A percentile compares a stretch with the other conserved stretches of the same genome.
These are phyloP conservation scores for Candida boidinii DNA, from an alignment of 805 yeast species.

Conservation along the genomic window DNA sequence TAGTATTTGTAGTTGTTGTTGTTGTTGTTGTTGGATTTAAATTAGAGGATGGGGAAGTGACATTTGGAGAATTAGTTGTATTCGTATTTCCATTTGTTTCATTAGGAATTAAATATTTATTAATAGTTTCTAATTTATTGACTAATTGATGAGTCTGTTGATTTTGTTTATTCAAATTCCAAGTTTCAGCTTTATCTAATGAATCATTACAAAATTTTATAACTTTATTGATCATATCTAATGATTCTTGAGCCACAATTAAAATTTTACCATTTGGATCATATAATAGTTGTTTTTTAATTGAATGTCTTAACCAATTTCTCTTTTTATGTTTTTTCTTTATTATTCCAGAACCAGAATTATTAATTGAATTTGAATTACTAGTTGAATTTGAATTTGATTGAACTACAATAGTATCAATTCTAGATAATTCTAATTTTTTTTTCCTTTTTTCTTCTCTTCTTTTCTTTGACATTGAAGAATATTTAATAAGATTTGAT, in stretches of 20 bases:
- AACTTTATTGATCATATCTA: slow-evolving; percentile 78
- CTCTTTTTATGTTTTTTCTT: slow-evolving; percentile 5
- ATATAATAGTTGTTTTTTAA: slow-evolving; percentile 20
- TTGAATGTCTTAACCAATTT: slow-evolving; percentile 20
- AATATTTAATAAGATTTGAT: slow-evolving; percentile 20
- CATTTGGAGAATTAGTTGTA: too few species aligned
- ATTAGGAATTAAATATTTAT: too few species aligned
- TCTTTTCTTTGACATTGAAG: too few species aligned
- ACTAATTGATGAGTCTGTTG: slow-evolving; percentile 19
- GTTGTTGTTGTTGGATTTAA: not conserved
- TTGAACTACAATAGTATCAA: too few species aligned
- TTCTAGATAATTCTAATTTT: too few species aligned
- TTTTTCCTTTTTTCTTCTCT: too few species aligned
- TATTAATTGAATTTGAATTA: not conserved
- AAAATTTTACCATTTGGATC: slow-evolving; percentile 64
- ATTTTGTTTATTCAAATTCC: slow-evolving; percentile 36
- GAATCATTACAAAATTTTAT: slow-evolving; percentile 82
- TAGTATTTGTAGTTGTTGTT: too few species aligned
- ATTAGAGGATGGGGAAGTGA: too few species aligned
- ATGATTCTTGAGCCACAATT: slow-evolving; percentile 78
- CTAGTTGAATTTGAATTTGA: too few species aligned
- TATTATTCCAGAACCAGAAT: too few species aligned
- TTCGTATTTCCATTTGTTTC: too few species aligned
- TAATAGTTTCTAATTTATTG: slow-evolving; percentile 18
- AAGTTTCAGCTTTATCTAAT: slow-evolving; percentile 73